Evolutionary conservation across 345 rosid species (phyloP).

Genomic region (Pistacia vera): DNA sequence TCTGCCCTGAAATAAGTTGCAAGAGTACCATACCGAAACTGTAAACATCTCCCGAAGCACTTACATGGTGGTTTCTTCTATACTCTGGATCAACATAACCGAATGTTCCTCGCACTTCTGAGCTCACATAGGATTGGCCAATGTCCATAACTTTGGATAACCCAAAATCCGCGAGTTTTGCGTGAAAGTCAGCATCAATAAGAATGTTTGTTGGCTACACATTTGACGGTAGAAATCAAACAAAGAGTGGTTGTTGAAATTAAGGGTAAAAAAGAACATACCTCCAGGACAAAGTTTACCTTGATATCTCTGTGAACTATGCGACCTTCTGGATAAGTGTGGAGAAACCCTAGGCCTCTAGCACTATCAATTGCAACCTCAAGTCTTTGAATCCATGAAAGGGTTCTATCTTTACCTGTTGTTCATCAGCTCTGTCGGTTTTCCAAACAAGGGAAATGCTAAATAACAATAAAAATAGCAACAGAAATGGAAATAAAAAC

Average conservation of each 20-base stretch:
- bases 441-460: neutral
- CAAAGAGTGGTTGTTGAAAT: neutral
- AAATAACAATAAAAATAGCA: neutral
- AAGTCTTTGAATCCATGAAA: constrained; percentile 59
- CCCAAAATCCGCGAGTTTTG: constrained; percentile 64
- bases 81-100: constrained; percentile 69
- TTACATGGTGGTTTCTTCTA: constrained; percentile 51
- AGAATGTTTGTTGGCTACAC: constrained; percentile 65
- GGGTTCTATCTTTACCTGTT: constrained; percentile 46
- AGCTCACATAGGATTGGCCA: constrained; percentile 59
- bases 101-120: constrained; percentile 70
- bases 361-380: constrained; percentile 51
- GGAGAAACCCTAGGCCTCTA: constrained; percentile 56
- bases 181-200: constrained; percentile 44
- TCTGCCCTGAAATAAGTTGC: constrained; percentile 61
- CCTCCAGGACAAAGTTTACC: constrained; percentile 17
- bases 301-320: constrained; percentile 60
- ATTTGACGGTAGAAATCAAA: neutral
- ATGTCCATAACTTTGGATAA: constrained; percentile 60
- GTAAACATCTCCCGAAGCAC: constrained; percentile 58
- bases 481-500: constrained; percentile 1
- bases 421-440: constrained; percentile 13
- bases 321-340: constrained; percentile 56
- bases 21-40: constrained; percentile 64
- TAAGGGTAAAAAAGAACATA: neutral